These are phyloP conservation scores for Hyaloscypha hepaticicola DNA, from an alignment of 495 filamentous ascomycete species.

Conservation along the genomic window DNA sequence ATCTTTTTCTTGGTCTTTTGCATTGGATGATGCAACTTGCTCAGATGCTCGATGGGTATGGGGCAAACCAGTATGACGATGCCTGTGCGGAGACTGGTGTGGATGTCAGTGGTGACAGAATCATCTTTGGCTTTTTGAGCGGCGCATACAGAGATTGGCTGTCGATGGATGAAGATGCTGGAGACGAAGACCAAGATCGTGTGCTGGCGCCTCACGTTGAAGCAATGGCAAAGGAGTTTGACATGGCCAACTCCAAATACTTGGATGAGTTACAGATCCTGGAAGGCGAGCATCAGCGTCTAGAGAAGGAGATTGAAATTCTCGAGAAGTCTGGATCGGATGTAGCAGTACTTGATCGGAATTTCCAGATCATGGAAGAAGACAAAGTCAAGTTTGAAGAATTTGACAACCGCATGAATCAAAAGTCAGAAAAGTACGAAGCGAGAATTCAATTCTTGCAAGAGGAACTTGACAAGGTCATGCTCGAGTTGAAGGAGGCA, in stretches of 20 bases:
- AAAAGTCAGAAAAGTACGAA: slow-evolving; percentile 81
- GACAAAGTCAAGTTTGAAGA: slow-evolving; percentile 90
- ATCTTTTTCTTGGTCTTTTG: slow-evolving; percentile 85
- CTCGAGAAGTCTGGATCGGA: slow-evolving; percentile 82
- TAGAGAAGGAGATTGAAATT: slow-evolving; percentile 82
- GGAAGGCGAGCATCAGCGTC: slow-evolving; percentile 74
- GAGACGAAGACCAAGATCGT: slow-evolving; percentile 74
- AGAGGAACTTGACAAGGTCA: slow-evolving; percentile 74
- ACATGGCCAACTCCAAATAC: slow-evolving; percentile 75
- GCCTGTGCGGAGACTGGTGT: slow-evolving; percentile 81
- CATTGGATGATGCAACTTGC: slow-evolving; percentile 99
- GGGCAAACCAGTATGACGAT: slow-evolving; percentile 75
- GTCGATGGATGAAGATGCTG: slow-evolving; percentile 79
- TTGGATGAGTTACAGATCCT: slow-evolving; percentile 76
- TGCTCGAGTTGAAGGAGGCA: slow-evolving; percentile 70
- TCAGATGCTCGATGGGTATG: slow-evolving; percentile 81
- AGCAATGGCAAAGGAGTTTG: slow-evolving; percentile 86
- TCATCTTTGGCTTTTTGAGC: slow-evolving; percentile 89
- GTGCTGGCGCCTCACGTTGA: slow-evolving; percentile 80
- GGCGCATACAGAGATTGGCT: slow-evolving; percentile 92
- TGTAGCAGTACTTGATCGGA: slow-evolving; percentile 75
- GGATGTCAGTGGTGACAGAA: slow-evolving; percentile 82
- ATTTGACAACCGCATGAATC: slow-evolving; percentile 78
- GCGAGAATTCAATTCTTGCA: slow-evolving; percentile 70
- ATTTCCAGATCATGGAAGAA: slow-evolving; percentile 82